Base-by-base conservation (phyloP, 352 stramenopile species). In the Bremia lactucae region DNA sequence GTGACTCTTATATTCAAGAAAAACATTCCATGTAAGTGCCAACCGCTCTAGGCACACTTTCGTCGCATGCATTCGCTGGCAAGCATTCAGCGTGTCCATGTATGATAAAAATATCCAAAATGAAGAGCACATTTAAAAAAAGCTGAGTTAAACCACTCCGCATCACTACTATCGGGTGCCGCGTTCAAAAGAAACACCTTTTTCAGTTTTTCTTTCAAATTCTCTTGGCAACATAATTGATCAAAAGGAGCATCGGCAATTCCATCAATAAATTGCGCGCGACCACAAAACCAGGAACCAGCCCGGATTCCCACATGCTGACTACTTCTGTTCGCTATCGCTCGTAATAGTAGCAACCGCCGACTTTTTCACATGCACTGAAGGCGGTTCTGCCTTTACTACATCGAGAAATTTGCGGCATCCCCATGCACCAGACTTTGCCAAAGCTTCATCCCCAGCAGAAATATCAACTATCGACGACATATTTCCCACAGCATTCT, bases 361-460 rank as follows among this genome's bases (percentile, higher is more conserved):
- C 13, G 57, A 46, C 22, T 31, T 37, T 37, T 68, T 72, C 31
- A 64, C 63, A 38, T 62, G 60, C 5, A 64, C 62, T 37, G 48
- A 57, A 52, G 60, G 46, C 14, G 72, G 72, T 36, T 88, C 72
- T 49, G 75, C 66, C 62, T 87, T 91, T 36, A 91, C 78, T 11
- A 91, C 75, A 44, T 91, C 78, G 35, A 86, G 48, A 35, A 91
- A 91, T 55, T 83, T 85, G 25, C 78, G 78, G 21, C 72, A 75
- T 24, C 78, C 78, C 78, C 78, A 91, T 23, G 73, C 78, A 40
- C 78, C 78, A 5, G 75, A 28, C 59, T 80, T 85, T 13, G 75
- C 68, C 36, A 82, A 28, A 21, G 60, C 55, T 36, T 77, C 66
- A 31, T 75, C 69, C 25, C 54, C 59, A 4, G 41, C 47, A 2